Base-by-base conservation (phyloP, 2,329 filamentous ascomycete species). In the Ophiosphaerella narmari region DNA sequence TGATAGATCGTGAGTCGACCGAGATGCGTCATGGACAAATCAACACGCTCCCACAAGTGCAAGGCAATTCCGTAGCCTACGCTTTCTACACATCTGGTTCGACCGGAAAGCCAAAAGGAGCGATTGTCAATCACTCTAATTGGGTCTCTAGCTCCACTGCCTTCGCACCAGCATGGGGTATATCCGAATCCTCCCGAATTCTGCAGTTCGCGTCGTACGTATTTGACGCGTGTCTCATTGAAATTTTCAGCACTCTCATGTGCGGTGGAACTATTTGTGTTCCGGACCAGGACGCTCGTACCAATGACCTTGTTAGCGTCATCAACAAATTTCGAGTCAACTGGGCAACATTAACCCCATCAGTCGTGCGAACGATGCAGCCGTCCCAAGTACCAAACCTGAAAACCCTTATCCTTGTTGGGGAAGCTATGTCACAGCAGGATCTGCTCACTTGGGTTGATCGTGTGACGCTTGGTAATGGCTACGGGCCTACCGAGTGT, bases 11-110 rank as follows among this genome's bases (percentile, higher is more conserved):
- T 74, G 18, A 76, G 71, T 46, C 73, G 75, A 16, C 72, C 77
- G 34, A 71, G 75, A 9, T 60, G 65, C 57, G 32, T 68, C 60
- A 37, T 70, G 67, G 52, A 52, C 55, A 54, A 63, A 48, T 73
- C 0, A 60, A 53, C 5, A 40, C 63, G 0, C 59, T 71, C 0
- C 66, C 70, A 0, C 57, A 71, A 5, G 70, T 76, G 0, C 63
- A 71, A 0, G 74, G 78, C 0, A 73, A 79, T 18, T 78, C 81
- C 21, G 76, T 78, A 2, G 85, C 85, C 0, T 88, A 86, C 60
- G 77, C 85, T 3, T 79, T 89, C 4, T 84, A 87, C 53, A 82
- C 80, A 0, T 81, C 81, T 2, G 81, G 82, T 0, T 82, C 81
- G 0, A 81, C 82, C 1, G 80, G 79, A 41, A 79, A 77, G 43